Evolutionary conservation across 495 filamentous ascomycete species (phyloP), one percentile per base, ranked within the genome.

Genomic region (Patellaria atrata): DNA sequence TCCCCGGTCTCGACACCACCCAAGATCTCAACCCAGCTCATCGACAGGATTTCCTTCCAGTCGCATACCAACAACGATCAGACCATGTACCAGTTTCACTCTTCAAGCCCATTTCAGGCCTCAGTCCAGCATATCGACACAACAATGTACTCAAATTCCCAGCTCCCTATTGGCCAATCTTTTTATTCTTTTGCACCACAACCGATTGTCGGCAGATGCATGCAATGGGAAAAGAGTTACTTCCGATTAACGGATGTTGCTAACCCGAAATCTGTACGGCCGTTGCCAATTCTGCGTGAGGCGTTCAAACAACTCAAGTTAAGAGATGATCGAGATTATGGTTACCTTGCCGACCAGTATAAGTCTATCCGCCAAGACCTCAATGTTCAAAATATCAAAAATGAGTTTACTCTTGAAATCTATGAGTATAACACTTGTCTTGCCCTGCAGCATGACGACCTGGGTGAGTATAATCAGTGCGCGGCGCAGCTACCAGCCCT

Each of bases 381-480:
- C 55, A 96, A 89, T 25, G 89, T 99, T 34, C 89, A 99, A 57
- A 85, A 80, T 47, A 87, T 99, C 61, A 82, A 81, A 59, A 92
- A 81, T 51, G 79, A 89, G 30, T 94, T 96, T 55, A 94, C 86
- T 4, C 85, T 94, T 34, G 75, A 67, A 40, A 89, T 94, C 30
- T 99, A 99, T 58, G 89, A 99, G 65, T 84, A 86, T 40, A 91
- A 99, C 62, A 91, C 87, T 33, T 77, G 89, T 26, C 96, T 99
- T 62, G 89, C 89, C 41, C 64, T 99, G 54, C 89, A 99, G 67
- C 94, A 91, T 71, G 85, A 79, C 56, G 89, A 99, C 68, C 70
- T 94, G 64, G 87, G 89, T 99, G 89, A 99, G 89, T 99, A 96
- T 84, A 99, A 99, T 67, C 89, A 99, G 71, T 99, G 89, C 58